These are phyloP conservation scores for Coelastrella sp. DNA, from an alignment of 139 green algal genomes.

Conservation along the genomic window DNA sequence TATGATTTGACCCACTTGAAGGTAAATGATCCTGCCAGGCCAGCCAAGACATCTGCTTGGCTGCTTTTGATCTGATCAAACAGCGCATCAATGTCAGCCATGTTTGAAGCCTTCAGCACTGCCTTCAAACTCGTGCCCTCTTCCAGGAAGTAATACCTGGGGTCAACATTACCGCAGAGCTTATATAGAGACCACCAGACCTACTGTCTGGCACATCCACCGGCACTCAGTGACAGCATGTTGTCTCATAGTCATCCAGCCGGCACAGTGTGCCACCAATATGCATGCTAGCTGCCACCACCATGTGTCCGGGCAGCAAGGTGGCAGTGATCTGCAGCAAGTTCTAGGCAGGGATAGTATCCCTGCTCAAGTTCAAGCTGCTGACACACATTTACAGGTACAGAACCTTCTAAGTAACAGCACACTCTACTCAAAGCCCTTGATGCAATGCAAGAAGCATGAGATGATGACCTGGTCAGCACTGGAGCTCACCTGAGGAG, in stretches of 20 bases:
- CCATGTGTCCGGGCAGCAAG: too few species aligned
- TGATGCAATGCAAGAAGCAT: neutral
- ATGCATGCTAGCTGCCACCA: too few species aligned
- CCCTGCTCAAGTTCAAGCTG: too few species aligned
- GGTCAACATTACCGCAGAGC: neutral
- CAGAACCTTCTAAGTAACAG: neutral
- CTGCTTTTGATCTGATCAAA: neutral
- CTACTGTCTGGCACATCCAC: too few species aligned
- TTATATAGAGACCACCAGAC: neutral
- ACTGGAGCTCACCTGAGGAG: conserved; percentile 37
- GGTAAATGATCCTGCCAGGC: conserved; percentile 15
- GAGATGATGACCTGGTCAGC: too few species aligned
- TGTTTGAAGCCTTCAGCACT: conserved; percentile 33
- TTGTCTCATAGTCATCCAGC: too few species aligned
- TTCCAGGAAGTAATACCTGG: conserved; percentile 42
- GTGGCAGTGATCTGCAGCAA: too few species aligned
- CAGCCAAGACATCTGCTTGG: neutral
- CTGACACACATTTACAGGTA: neutral
- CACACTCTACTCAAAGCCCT: neutral
- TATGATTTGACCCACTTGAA: conserved; percentile 30
- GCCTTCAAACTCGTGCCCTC: conserved; percentile 9
- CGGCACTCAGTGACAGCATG: too few species aligned
- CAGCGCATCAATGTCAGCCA: conserved; percentile 31
- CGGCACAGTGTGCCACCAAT: too few species aligned
- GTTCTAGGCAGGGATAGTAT: too few species aligned